Percentiles rank a stretch among this genome's conserved stretches.
Evolutionary conservation across 75 land plant species (phyloP).

Genomic region (Pinus tabuliformis): DNA sequence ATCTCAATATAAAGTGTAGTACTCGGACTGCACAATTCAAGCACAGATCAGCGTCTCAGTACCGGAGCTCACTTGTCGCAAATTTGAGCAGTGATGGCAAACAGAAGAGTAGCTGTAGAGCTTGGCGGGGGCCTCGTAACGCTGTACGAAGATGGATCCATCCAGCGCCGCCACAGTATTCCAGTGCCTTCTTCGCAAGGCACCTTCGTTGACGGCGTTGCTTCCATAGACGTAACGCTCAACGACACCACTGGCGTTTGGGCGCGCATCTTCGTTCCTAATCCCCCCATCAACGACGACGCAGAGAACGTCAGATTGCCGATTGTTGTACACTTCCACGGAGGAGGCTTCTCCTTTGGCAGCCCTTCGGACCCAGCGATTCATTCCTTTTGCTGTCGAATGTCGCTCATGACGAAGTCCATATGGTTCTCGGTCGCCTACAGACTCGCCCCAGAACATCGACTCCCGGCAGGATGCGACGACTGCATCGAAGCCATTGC

Average conservation of each 20-base stretch:
- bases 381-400: constrained; percentile 15
- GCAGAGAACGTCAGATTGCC: constrained; percentile 29
- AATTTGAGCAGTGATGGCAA: too few species aligned
- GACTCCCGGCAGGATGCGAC: constrained; percentile 38
- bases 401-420: constrained; percentile 19
- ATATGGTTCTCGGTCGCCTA: constrained; percentile 54
- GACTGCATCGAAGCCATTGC: constrained; percentile 34
- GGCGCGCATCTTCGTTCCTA: constrained; percentile 39
- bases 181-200: constrained; percentile 3
- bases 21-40: too few species aligned
- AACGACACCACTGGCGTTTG: constrained; percentile 16
- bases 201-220: background rate
- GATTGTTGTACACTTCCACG: constrained; percentile 61
- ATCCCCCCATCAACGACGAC: too few species aligned
- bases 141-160: constrained; percentile 2
- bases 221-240: constrained; percentile 51
- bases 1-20: too few species aligned
- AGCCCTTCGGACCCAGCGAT: constrained; percentile 15
- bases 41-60: too few species aligned
- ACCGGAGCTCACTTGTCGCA: too few species aligned
- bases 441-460: constrained; percentile 64
- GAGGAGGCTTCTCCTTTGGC: constrained; percentile 52
- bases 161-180: background rate
- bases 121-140: background rate
- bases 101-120: background rate